These are phyloP conservation scores for Climacium dendroides DNA, from an alignment of 225 moss, liverwort and hornwort genomes.

Conservation along the genomic window DNA sequence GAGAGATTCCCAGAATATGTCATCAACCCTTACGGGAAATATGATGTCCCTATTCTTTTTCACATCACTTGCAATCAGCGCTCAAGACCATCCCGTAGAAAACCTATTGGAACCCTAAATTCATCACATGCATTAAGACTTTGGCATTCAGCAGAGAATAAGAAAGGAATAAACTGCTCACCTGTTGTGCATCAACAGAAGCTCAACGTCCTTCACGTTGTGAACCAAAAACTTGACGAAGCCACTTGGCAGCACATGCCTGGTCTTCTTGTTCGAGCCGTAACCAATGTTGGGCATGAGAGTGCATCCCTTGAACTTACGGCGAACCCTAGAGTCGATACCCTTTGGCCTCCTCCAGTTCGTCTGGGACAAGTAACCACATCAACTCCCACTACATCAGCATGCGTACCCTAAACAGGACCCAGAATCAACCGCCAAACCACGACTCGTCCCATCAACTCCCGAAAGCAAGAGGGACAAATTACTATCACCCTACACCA, in stretches of 20 bases:
- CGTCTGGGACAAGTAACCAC: conserved; percentile 13
- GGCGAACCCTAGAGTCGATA: conserved; percentile 84
- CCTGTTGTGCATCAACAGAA: conserved; percentile 90
- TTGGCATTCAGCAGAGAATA: neutral
- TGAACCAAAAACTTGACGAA: conserved; percentile 89
- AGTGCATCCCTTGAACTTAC: conserved; percentile 81
- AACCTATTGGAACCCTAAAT: neutral
- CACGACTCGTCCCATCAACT: neutral
- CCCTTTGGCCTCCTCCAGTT: conserved; percentile 93
- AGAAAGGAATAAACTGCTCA: neutral
- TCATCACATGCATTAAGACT: no score
- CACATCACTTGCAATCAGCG: conserved; percentile 6
- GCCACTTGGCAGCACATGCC: conserved; percentile 73
- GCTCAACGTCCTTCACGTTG: conserved; percentile 75
- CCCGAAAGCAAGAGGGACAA: neutral
- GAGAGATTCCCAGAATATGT: conserved; percentile 17
- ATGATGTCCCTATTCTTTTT: conserved; percentile 16
- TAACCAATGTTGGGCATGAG: conserved; percentile 95
- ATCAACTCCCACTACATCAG: neutral
- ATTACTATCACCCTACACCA: neutral
- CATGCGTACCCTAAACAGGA: neutral
- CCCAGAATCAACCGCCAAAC: neutral
- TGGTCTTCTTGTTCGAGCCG: conserved; percentile 90
- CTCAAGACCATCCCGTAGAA: neutral
- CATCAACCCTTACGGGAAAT: conserved; percentile 2